Conservation (phyloP, 2,329 filamentous ascomycete species). For the Paecilomyces sp. region DNA sequence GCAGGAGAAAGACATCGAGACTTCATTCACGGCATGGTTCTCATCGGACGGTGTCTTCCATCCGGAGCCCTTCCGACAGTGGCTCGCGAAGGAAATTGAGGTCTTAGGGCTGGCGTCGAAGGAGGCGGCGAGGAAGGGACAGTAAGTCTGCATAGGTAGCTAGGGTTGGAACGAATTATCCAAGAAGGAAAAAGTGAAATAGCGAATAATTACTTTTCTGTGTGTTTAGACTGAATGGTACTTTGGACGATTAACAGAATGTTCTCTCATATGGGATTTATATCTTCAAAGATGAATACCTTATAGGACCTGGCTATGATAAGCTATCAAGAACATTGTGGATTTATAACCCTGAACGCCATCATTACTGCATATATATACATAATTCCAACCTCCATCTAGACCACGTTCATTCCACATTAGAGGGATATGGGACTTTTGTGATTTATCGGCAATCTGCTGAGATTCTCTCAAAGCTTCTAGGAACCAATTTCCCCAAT, state of each 20-base stretch:
- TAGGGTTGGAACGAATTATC: conserved; percentile 1
- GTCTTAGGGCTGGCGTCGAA: conserved; percentile 45
- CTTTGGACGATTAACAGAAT: background rate
- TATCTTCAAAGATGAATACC: too few species aligned
- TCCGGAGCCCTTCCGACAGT: conserved; percentile 54
- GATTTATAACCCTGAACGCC: background rate
- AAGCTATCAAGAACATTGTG: background rate
- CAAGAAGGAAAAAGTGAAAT: background rate
- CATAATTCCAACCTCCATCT: background rate
- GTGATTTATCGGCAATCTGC: background rate
- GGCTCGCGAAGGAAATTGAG: conserved; percentile 53
- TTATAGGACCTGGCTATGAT: background rate
- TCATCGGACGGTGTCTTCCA: conserved; percentile 51
- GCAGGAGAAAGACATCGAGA: conserved; percentile 43
- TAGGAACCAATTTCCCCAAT: background rate
- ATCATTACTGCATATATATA: background rate
- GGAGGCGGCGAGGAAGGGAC: conserved; percentile 25
- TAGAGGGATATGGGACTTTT: background rate
- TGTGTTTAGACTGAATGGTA: background rate
- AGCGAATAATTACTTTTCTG: background rate
- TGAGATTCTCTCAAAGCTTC: background rate
- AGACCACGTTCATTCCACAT: background rate
- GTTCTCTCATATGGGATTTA: background rate
- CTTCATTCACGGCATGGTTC: conserved; percentile 57
- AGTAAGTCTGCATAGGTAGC: conserved; percentile 9